These are phyloP conservation scores for Letharia columbiana DNA, from an alignment of 495 filamentous ascomycete genomes.

Conservation along the genomic window DNA sequence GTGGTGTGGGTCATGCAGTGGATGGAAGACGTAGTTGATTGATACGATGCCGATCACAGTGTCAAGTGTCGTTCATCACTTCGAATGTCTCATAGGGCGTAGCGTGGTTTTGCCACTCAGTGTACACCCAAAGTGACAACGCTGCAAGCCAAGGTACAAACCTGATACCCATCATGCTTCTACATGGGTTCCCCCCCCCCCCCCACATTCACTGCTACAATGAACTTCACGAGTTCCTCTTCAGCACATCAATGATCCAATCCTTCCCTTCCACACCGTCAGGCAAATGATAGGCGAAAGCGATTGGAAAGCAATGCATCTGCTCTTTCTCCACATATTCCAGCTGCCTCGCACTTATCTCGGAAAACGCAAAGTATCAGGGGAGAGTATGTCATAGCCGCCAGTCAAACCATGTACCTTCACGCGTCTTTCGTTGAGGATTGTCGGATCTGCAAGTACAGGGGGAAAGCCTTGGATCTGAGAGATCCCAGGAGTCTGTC, in stretches of 20 bases:
- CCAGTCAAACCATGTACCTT: constrained; percentile 33
- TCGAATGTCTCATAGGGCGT: background rate
- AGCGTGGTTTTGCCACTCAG: background rate
- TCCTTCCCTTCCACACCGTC: background rate
- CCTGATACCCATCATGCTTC: background rate
- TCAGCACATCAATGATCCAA: background rate
- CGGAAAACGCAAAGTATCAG: no score
- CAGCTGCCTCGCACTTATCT: no score
- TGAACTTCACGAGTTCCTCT: background rate
- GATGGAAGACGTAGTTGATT: background rate
- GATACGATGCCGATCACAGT: background rate
- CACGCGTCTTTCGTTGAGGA: constrained; percentile 25
- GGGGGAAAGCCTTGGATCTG: constrained; percentile 31
- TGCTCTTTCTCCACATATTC: constrained; percentile 32
- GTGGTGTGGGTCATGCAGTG: background rate
- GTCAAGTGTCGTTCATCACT: background rate
- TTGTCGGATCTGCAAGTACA: constrained; percentile 16
- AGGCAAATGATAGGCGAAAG: constrained; percentile 3
- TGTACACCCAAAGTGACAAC: background rate
- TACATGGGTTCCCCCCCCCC: background rate
- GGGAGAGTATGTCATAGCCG: constrained; percentile 32
- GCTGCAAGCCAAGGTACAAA: background rate
- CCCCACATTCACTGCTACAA: background rate
- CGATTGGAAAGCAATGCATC: constrained; percentile 40
- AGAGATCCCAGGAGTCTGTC: constrained; percentile 26